phyloP scores from a whole-genome alignment of 805 yeast species.

The Ogataea angusta region DNA sequence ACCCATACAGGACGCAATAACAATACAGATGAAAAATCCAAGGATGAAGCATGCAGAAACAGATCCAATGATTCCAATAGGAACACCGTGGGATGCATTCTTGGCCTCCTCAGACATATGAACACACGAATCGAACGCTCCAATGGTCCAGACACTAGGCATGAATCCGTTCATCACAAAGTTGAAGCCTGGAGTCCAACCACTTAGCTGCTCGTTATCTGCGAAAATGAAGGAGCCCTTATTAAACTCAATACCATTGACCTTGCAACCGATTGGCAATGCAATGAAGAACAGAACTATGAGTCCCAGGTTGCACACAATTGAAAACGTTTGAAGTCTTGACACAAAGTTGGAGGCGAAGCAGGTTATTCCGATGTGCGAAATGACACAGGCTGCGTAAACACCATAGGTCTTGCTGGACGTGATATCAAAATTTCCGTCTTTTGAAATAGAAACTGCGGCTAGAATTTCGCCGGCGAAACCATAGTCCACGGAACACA shows the following conservation, averaged over 20 bases:
- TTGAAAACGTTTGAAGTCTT: conserved; percentile 39
- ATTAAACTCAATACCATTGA: conserved; percentile 27
- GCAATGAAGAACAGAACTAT: conserved; percentile 42
- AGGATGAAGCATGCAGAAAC: conserved; percentile 40
- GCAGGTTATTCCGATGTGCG: conserved; percentile 39
- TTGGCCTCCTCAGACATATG: conserved; percentile 50
- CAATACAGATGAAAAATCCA: conserved; percentile 43
- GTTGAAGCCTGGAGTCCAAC: conserved; percentile 39
- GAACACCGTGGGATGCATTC: conserved; percentile 40
- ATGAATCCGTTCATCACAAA: conserved; percentile 40
- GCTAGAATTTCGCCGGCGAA: conserved; percentile 43
- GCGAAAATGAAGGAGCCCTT: conserved; percentile 37
- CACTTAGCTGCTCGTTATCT: conserved; percentile 32
- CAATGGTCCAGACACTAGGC: conserved; percentile 52
- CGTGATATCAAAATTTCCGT: conserved; percentile 40
- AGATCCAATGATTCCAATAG: conserved; percentile 47
- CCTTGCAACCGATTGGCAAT: conserved; percentile 41
- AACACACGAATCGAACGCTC: conserved; percentile 49
- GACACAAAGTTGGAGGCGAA: conserved; percentile 40
- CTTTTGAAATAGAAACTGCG: conserved; percentile 39
- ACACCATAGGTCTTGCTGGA: conserved; percentile 41
- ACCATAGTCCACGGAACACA: conserved; percentile 44
- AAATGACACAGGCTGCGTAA: conserved; percentile 40
- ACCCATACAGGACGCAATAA: conserved; percentile 31
- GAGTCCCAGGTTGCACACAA: conserved; percentile 35